Evolutionary conservation across 129 eudicot species (phyloP).

Genomic region (Flaveria bidentis): DNA sequence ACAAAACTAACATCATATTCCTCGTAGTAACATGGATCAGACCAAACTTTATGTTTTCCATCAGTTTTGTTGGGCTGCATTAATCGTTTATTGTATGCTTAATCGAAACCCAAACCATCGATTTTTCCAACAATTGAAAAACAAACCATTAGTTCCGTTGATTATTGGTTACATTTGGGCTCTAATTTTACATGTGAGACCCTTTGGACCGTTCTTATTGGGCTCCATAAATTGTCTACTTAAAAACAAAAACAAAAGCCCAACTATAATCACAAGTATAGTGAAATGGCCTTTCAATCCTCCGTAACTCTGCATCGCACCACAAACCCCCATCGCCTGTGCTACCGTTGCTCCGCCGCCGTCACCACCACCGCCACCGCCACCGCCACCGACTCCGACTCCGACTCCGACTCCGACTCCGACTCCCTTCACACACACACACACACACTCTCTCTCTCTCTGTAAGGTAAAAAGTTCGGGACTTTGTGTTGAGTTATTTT

Average conservation of each 20-base stretch:
- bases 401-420: neutral
- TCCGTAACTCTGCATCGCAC: neutral
- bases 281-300: neutral
- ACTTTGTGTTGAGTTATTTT: neutral
- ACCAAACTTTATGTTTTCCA: too few species aligned
- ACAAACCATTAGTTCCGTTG: too few species aligned
- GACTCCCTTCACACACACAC: neutral
- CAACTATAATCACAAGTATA: neutral
- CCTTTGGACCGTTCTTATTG: neutral
- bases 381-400: neutral
- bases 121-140: too few species aligned
- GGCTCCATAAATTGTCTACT: too few species aligned
- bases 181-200: too few species aligned
- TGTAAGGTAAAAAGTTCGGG: neutral
- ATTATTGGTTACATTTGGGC: neutral
- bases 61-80: too few species aligned
- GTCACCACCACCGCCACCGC: neutral
- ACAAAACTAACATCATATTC: too few species aligned
- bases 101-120: too few species aligned
- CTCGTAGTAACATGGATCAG: too few species aligned
- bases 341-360: constrained; percentile 7
- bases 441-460: neutral
- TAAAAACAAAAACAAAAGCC: neutral
- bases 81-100: too few species aligned
- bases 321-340: neutral